Evolutionary conservation across 2,329 filamentous ascomycete species (phyloP).

Genomic region (Beauveria varroae): DNA sequence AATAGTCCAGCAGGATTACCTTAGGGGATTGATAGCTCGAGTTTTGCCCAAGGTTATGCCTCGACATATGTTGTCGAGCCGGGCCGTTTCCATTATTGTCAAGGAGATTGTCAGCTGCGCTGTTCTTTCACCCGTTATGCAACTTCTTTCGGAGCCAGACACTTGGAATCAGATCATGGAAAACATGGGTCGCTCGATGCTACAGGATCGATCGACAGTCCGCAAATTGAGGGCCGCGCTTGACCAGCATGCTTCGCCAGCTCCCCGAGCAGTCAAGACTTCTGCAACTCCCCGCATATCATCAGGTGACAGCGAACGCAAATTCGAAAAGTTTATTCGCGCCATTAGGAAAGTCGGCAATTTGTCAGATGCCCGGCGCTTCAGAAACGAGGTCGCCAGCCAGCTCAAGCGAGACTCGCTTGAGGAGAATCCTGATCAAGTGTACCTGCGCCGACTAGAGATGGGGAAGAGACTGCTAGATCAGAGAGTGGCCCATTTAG

Average conservation of each 20-base stretch:
- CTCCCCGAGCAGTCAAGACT: slow-evolving; percentile 56
- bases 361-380: slow-evolving; percentile 83
- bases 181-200: slow-evolving; percentile 72
- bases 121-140: slow-evolving; percentile 75
- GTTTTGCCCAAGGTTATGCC: slow-evolving; percentile 72
- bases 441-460: slow-evolving; percentile 83
- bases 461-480: slow-evolving; percentile 87
- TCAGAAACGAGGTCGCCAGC: slow-evolving; percentile 85
- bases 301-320: slow-evolving; percentile 78
- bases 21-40: slow-evolving; percentile 65
- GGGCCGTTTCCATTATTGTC: slow-evolving; percentile 71
- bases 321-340: slow-evolving; percentile 90
- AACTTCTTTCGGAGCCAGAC: slow-evolving; percentile 80
- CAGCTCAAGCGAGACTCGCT: slow-evolving; percentile 81
- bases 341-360: slow-evolving; percentile 84
- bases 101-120: slow-evolving; percentile 89
- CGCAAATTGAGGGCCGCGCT: slow-evolving; percentile 83
- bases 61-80: slow-evolving; percentile 64
- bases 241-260: slow-evolving; percentile 87
- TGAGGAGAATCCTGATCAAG: slow-evolving; percentile 70
- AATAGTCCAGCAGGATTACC: slow-evolving; percentile 77
- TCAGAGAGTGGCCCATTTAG: slow-evolving; percentile 77
- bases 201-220: slow-evolving; percentile 94
- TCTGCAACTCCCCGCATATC: slow-evolving; percentile 69
- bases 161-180: slow-evolving; percentile 98